These are phyloP conservation scores for Pythium volutum DNA, from an alignment of 352 stramenopile genomes.

Conservation along the genomic window DNA sequence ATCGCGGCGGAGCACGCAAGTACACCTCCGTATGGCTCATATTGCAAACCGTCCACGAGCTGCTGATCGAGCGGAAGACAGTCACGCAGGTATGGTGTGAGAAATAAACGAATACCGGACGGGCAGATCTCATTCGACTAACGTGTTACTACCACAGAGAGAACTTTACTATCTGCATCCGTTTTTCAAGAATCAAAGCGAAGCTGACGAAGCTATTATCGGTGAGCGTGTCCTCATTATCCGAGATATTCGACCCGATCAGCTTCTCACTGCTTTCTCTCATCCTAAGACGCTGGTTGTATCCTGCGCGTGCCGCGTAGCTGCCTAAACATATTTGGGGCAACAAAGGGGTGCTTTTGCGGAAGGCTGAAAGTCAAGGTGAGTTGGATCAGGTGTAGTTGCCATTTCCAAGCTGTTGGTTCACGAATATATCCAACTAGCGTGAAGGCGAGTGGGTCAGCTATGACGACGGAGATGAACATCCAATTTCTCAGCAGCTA, in stretches of 20 bases:
- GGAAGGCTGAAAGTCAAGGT: slow-evolving; percentile 56
- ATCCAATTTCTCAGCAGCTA: slow-evolving; percentile 76
- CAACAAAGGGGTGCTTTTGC: slow-evolving; percentile 75
- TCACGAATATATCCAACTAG: slow-evolving; percentile 21
- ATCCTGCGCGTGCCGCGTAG: slow-evolving; percentile 66
- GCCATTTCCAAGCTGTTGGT: background rate
- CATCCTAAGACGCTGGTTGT: slow-evolving; percentile 52
- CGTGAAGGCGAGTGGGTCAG: slow-evolving; percentile 50
- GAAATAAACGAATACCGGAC: background rate
- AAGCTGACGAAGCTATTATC: slow-evolving; percentile 84
- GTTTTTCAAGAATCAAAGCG: slow-evolving; percentile 76
- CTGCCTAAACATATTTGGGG: slow-evolving; percentile 80
- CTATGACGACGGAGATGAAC: slow-evolving; percentile 55
- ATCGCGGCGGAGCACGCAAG: slow-evolving; percentile 59
- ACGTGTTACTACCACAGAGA: slow-evolving; percentile 31
- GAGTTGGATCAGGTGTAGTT: background rate
- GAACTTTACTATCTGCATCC: slow-evolving; percentile 86
- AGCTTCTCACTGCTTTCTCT: background rate
- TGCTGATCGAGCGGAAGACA: slow-evolving; percentile 74
- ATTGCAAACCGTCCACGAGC: slow-evolving; percentile 68
- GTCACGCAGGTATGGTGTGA: slow-evolving; percentile 55
- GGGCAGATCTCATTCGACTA: background rate
- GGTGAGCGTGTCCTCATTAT: slow-evolving; percentile 27
- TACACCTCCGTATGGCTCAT: slow-evolving; percentile 84
- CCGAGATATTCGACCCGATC: too few species aligned